phyloP scores from a whole-genome alignment of 2,329 filamentous ascomycete species.

The Epichloe glyceriae region DNA sequence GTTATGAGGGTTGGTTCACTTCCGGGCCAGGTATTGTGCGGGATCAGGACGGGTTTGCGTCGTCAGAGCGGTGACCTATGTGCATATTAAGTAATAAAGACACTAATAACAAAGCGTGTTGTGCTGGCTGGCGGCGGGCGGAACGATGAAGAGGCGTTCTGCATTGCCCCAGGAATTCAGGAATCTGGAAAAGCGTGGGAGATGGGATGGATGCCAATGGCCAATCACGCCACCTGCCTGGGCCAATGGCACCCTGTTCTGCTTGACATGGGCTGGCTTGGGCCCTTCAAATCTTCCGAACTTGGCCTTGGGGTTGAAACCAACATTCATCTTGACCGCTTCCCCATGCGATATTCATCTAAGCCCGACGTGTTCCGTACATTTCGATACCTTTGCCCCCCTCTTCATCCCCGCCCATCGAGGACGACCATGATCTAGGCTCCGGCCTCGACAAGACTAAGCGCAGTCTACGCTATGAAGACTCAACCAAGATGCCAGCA shows the following conservation, averaged over 20 bases:
- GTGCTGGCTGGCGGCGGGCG: not conserved
- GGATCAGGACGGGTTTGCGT: not conserved
- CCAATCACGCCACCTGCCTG: not conserved
- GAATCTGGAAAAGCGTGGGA: not conserved
- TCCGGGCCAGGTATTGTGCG: not conserved
- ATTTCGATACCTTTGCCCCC: not conserved
- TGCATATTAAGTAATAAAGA: not conserved
- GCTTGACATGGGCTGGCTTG: not conserved
- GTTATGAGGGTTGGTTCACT: no score
- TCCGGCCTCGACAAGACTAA: not conserved
- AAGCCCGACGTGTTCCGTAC: not conserved
- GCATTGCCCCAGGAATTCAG: not conserved
- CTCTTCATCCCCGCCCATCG: not conserved
- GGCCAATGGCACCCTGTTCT: slow-evolving; percentile 1
- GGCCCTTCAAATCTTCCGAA: not conserved
- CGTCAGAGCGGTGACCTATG: no score
- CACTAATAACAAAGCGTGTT: not conserved
- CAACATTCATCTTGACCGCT: not conserved
- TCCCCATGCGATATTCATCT: not conserved
- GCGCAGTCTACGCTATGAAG: slow-evolving; percentile 7
- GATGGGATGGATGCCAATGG: not conserved
- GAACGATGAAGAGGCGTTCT: not conserved
- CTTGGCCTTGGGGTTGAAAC: not conserved
- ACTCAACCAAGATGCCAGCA: slow-evolving; percentile 9
- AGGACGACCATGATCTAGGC: not conserved